Conservation (phyloP, 345 rosid species). For the Pseudoturritis turrita region DNA sequence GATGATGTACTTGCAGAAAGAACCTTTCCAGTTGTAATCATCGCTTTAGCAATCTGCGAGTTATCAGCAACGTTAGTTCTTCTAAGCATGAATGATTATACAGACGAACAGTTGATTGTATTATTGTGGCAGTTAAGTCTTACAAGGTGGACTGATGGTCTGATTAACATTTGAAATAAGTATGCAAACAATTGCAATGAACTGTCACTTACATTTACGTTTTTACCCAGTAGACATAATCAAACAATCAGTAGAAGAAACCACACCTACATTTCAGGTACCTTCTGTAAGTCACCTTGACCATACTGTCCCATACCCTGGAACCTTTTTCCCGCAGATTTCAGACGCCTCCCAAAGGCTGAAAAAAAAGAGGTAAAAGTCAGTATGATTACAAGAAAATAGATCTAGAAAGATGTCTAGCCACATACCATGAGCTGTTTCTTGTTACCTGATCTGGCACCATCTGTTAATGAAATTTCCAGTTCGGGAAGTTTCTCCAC, state of each 20-base stretch:
- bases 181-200: not conserved
- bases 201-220: not conserved
- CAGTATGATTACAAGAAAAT: conserved; percentile 22
- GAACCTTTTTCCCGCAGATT: conserved; percentile 82
- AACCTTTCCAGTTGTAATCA: conserved; percentile 62
- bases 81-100: not conserved
- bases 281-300: conserved; percentile 88
- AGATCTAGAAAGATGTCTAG: conserved; percentile 15
- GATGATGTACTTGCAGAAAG: conserved; percentile 46
- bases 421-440: conserved; percentile 20
- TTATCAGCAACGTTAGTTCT: conserved; percentile 6
- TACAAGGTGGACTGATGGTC: not conserved
- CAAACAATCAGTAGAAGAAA: conserved; percentile 14
- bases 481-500: conserved; percentile 54
- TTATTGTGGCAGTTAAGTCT: not conserved
- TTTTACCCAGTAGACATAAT: not conserved
- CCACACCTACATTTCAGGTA: conserved; percentile 28
- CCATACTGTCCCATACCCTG: conserved; percentile 92
- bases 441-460: conserved; percentile 66
- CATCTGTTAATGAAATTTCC: conserved; percentile 46
- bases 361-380: conserved; percentile 31
- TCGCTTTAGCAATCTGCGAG: conserved; percentile 70
- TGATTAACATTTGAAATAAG: not conserved
- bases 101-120: not conserved
- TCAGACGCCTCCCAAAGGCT: conserved; percentile 83